A percentile compares a stretch with the other conserved stretches of the same genome.
Conservation (phyloP, 176 grass and related monocot genomes). For the Pontederia crassipes region DNA sequence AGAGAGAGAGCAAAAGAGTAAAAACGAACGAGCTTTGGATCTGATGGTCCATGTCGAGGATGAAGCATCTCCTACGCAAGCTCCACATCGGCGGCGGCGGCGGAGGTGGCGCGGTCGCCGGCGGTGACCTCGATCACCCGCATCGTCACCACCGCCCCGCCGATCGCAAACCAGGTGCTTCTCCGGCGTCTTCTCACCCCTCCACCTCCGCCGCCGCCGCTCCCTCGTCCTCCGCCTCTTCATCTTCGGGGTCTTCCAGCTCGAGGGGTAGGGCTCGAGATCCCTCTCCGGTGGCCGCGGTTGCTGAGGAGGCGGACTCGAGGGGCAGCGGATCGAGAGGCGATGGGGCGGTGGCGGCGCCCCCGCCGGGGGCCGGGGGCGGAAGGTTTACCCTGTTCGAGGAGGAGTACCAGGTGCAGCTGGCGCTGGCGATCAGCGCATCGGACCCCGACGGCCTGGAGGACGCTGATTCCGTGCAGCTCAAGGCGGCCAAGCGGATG, state of each 20-base stretch:
- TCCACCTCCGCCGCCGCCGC: constrained; percentile 13
- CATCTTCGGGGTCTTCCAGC: background rate
- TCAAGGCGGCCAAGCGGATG: constrained; percentile 84
- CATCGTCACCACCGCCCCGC: constrained; percentile 33
- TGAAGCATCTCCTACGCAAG: constrained; percentile 95
- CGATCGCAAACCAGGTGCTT: background rate
- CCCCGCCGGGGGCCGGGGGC: constrained; percentile 18
- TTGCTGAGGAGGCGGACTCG: constrained; percentile 11
- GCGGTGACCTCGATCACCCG: constrained; percentile 1
- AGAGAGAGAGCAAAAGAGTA: background rate
- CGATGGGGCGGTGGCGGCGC: constrained; percentile 17
- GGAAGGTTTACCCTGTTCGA: constrained; percentile 37
- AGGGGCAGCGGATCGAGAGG: constrained; percentile 2
- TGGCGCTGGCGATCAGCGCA: constrained; percentile 75
- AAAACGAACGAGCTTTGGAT: background rate
- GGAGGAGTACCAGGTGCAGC: constrained; percentile 90
- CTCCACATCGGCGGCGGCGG: constrained; percentile 64
- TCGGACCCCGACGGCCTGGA: constrained; percentile 74
- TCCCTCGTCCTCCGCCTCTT: background rate
- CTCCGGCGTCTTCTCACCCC: background rate
- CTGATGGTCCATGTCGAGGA: constrained; percentile 63
- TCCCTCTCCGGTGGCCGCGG: background rate
- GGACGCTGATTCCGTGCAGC: constrained; percentile 92
- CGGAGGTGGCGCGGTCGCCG: constrained; percentile 18
- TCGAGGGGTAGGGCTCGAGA: constrained; percentile 1